Evolutionary conservation across 345 rosid species (phyloP), one percentile per base, ranked within the genome.

Genomic region (Eutrema yunnanense): DNA sequence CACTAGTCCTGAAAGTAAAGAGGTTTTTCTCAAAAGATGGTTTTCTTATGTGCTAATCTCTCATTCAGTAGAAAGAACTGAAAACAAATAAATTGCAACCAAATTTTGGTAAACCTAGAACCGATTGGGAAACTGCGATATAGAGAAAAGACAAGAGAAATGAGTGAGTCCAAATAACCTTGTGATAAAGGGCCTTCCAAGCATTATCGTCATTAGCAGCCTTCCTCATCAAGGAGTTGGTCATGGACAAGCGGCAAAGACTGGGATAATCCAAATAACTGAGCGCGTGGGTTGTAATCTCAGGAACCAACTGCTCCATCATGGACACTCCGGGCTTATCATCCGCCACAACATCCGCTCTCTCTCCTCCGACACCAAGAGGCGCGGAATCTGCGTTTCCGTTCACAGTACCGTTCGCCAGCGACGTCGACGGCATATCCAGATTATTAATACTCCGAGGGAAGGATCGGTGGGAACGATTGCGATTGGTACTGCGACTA

Each of bases 261-360:
- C 97, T 95, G 2, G 92, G 90, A 75, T 87, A 96, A 86, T 96
- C 99, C 89, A 96, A 81, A 70, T 92, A 96, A 79, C 99, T 96
- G 10, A 96, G 97, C 16, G 96, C 92, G 85, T 96, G 99, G 1
- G 99, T 90, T 22, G 95, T 92, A 72, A 96, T 96, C 84, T 96
- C 99, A 44, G 99, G 97, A 46, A 92, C 99, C 73, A 96, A 80
- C 83, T 96, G 98, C 84, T 96, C 98, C 98, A 90, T 96, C 98
- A 96, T 96, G 10, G 99, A 92, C 2, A 94, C 94, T n/a, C 83
- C 84, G 40, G 84, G 84, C 56, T 84, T 81, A 82, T 89, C 96
- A 67, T 67, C 85, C 36, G 4, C 82, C 68, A 67, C 81, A 72
- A 73, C 77, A 55, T 69, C 81, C 9, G 75, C 30, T 43, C 56